These are phyloP conservation scores for Polytolypa hystricis DNA, from an alignment of 2,329 filamentous ascomycete species.

Conservation along the genomic window DNA sequence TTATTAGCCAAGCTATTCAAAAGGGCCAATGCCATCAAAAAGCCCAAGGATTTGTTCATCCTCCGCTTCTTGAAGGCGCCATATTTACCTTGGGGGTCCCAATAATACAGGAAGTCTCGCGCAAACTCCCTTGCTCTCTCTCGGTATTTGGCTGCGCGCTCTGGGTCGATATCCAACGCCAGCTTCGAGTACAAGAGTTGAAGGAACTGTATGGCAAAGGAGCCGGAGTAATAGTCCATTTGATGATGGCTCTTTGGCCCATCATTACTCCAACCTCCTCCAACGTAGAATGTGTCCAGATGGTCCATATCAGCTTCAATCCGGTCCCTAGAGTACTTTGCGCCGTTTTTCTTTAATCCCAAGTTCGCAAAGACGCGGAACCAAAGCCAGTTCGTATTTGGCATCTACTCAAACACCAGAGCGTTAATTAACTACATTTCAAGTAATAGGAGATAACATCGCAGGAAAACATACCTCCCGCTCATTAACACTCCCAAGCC, in stretches of 20 bases:
- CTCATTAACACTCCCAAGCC: constrained; percentile 68
- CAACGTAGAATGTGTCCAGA: constrained; percentile 70
- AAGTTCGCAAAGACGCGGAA: constrained; percentile 77
- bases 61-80: no score
- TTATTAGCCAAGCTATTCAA: neutral
- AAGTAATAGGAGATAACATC: neutral
- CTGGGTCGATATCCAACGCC: constrained; percentile 52
- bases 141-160: constrained; percentile 57
- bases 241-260: constrained; percentile 68
- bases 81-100: constrained; percentile 50
- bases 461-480: constrained; percentile 41
- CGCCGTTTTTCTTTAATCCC: constrained; percentile 63
- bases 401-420: constrained; percentile 26
- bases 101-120: constrained; percentile 64
- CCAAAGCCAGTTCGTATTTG: constrained; percentile 67
- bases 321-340: constrained; percentile 55
- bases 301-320: constrained; percentile 67
- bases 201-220: constrained; percentile 70
- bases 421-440: neutral
- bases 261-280: constrained; percentile 72
- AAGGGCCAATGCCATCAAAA: neutral
- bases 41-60: constrained; percentile 2
- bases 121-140: constrained; percentile 56
- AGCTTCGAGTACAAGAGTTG: constrained; percentile 68
- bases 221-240: constrained; percentile 78